Evolutionary conservation across 768 basidiomycete species (phyloP), one percentile per base, ranked within the genome.

Genomic region (Amanita brunnescens): DNA sequence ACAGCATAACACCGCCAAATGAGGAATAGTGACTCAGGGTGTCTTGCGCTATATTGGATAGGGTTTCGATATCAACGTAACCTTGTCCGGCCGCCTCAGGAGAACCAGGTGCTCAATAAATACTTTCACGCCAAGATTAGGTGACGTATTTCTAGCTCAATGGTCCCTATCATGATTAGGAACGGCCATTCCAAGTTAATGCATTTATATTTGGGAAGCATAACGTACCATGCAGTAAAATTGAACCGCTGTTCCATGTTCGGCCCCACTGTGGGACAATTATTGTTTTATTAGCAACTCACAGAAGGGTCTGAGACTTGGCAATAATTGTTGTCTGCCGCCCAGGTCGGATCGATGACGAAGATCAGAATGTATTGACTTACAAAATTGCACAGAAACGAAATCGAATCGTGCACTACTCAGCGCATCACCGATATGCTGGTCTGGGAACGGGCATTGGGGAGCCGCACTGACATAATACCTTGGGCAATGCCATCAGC

Each of bases 361-460:
- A 3, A 8, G 23, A 32, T 33, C 26, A 26, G 34, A 30, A 54
- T 43, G 39, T 8, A 23, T 23, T 32, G 2, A 59, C 72, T 54
- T 58, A 76, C 77, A 79, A 62, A 87, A 83, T 61, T 85, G 85
- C 32, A 87, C 83, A 59, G 81, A 85, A 52, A 87, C 67, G 1
- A 81, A 81, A 62, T 87, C 85, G 56, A 87, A 87, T 3, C 66
- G 71, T 6, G 78, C 83, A 9, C 68, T 69, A 59, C 82, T 75
- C 53, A 87, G 64, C 29, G 79, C 77, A 24, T 69, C 67, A n/a
- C 81, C 78, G 2, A 87, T 63, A 55, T 74, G 71, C 2, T 74
- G 76, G 59, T 87, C 85, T 1, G 85, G 84, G 71, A 78, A 87
- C 1, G 82, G 81, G 59, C 84, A 87, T 59, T 71, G 81, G 24